phyloP scores from a whole-genome alignment of 768 basidiomycete species.

The Infundibulicybe gibba region DNA sequence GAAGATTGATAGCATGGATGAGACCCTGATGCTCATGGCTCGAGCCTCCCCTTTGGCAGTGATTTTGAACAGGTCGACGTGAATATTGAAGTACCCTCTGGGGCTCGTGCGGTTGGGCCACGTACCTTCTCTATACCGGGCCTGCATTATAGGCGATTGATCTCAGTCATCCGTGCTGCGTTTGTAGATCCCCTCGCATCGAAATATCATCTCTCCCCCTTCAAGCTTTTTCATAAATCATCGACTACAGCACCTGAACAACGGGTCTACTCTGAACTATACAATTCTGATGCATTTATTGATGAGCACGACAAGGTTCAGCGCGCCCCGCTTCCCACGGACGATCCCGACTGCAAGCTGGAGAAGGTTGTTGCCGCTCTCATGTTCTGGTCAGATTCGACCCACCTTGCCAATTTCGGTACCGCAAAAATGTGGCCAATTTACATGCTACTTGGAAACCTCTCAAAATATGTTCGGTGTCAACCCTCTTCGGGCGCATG shows the following conservation, averaged over 20 bases:
- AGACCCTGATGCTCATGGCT: too few species aligned
- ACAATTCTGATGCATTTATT: not conserved
- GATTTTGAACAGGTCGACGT: not conserved
- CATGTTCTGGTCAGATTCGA: slow-evolving; percentile 1
- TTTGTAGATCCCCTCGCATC: not conserved
- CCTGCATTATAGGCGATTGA: not conserved
- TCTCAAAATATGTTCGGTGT: slow-evolving; percentile 14
- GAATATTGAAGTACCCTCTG: not conserved
- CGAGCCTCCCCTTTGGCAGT: not conserved
- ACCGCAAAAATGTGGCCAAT: slow-evolving; percentile 16
- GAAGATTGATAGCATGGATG: not conserved
- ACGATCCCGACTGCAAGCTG: not conserved
- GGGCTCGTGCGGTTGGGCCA: not conserved
- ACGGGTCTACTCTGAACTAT: not conserved
- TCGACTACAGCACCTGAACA: not conserved
- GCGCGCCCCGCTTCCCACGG: not conserved
- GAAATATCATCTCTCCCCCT: not conserved
- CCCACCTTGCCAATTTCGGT: slow-evolving; percentile 15
- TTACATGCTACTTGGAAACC: slow-evolving; percentile 16
- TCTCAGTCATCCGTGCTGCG: not conserved
- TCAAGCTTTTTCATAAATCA: not conserved
- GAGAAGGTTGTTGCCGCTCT: not conserved
- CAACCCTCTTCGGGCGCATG: slow-evolving; percentile 6
- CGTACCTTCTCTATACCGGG: not conserved
- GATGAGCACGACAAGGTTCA: not conserved